phyloP scores from a whole-genome alignment of 176 grass and related monocot genomes.

The Zizania latifolia region DNA sequence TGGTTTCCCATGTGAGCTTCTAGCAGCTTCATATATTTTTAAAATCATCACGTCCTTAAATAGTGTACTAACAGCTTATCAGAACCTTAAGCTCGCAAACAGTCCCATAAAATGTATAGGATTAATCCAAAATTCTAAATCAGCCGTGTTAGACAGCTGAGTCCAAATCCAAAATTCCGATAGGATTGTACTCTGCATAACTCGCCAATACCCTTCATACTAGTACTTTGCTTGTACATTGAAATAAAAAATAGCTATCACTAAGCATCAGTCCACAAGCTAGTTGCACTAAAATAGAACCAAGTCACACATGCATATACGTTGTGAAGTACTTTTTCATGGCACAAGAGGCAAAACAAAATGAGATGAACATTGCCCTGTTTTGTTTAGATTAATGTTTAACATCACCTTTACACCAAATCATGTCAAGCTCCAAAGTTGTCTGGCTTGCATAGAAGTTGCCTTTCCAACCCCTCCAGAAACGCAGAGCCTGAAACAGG shows the following conservation, averaged over 20 bases:
- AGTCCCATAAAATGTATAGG: too few species aligned
- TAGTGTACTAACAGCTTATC: too few species aligned
- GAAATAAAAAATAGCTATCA: background rate
- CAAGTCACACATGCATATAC: background rate
- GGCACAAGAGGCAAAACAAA: background rate
- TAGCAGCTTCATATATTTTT: too few species aligned
- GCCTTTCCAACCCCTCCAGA: background rate
- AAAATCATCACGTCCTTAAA: too few species aligned
- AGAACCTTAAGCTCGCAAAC: too few species aligned
- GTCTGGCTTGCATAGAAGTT: background rate
- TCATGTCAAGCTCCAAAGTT: background rate
- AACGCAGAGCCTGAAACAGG: background rate
- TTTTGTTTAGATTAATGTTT: background rate
- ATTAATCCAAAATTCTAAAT: too few species aligned
- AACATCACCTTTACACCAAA: constrained; percentile 6
- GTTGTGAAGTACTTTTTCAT: background rate
- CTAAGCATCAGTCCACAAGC: background rate
- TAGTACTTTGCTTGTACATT: background rate
- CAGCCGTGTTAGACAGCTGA: too few species aligned
- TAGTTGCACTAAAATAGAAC: background rate
- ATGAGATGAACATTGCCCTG: background rate
- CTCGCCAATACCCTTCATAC: too few species aligned
- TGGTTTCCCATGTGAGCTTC: too few species aligned
- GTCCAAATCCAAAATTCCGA: too few species aligned
- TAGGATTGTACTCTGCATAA: too few species aligned